Conservation (phyloP, 2,329 filamentous ascomycete species). For the Dactylellina parvicollis region DNA sequence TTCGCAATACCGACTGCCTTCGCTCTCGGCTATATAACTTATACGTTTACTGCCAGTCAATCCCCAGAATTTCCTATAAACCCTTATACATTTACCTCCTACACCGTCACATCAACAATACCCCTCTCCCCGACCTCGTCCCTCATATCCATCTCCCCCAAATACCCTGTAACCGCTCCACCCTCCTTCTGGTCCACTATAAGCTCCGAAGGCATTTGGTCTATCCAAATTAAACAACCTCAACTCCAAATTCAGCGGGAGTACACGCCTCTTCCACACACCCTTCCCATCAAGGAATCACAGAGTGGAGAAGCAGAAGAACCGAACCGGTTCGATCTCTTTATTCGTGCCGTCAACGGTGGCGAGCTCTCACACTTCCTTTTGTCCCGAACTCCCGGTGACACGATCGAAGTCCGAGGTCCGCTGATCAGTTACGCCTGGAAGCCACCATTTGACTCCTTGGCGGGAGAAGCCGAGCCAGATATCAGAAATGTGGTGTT, state of each 20-base stretch:
- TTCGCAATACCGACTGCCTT: constrained; percentile 41
- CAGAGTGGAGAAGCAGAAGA: constrained; percentile 64
- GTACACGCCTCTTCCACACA: constrained; percentile 83
- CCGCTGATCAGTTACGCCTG: constrained; percentile 75
- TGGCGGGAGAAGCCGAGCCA: constrained; percentile 58
- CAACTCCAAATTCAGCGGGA: constrained; percentile 89
- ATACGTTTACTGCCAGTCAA: constrained; percentile 22
- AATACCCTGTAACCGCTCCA: constrained; percentile 55
- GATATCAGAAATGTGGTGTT: constrained; percentile 74
- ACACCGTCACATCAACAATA: constrained; percentile 71
- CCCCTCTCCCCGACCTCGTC: constrained; percentile 69
- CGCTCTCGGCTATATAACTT: constrained; percentile 65
- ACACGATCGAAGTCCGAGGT: constrained; percentile 78
- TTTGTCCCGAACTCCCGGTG: constrained; percentile 70
- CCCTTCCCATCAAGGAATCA: constrained; percentile 57
- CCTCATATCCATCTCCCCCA: constrained; percentile 72
- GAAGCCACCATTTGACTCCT: constrained; percentile 62
- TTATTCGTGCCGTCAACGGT: constrained; percentile 78
- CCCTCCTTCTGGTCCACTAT: constrained; percentile 44
- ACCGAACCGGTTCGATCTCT: constrained; percentile 66
- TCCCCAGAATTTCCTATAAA: constrained; percentile 67
- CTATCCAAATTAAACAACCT: constrained; percentile 92
- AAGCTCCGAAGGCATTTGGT: constrained; percentile 74
- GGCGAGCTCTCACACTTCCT: constrained; percentile 90
- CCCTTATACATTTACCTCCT: constrained; percentile 71